Percentiles rank a stretch among this genome's conserved stretches.
Conservation (phyloP, 1,139 yeast species). For the Blastobotrys apis region DNA sequence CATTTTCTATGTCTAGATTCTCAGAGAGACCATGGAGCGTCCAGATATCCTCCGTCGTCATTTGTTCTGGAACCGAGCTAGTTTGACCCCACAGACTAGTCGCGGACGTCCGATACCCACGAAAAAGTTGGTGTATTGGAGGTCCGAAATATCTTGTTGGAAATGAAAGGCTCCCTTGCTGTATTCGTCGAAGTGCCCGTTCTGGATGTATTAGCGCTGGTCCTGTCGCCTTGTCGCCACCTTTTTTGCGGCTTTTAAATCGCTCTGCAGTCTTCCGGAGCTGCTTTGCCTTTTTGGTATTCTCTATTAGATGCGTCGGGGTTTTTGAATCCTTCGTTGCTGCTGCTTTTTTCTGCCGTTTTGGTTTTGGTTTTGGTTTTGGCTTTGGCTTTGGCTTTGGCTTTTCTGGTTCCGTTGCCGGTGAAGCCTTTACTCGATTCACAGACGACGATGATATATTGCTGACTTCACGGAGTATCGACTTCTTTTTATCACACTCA, state of each 20-base stretch:
- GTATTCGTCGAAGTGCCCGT: not conserved
- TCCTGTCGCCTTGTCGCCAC: not conserved
- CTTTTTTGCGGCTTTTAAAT: not conserved
- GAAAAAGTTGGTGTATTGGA: conserved; percentile 6
- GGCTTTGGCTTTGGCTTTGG: not conserved
- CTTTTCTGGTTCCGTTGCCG: not conserved
- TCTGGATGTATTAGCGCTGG: not conserved
- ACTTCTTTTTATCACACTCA: no score
- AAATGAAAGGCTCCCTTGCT: not conserved
- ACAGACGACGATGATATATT: no score
- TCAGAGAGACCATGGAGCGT: conserved; percentile 4
- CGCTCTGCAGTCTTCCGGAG: not conserved
- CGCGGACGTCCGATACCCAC: conserved; percentile 6
- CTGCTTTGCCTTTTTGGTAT: conserved; percentile 3
- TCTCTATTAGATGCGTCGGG: conserved; percentile 1
- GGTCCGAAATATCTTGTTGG: not conserved
- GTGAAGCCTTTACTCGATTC: no score
- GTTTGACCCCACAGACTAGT: conserved; percentile 5
- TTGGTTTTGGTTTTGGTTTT: not conserved
- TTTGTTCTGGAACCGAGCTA: conserved; percentile 1
- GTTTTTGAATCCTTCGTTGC: not conserved
- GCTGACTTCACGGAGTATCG: no score
- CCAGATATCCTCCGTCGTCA: conserved; percentile 6
- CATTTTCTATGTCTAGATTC: not conserved
- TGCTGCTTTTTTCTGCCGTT: no score